Percentiles rank a stretch among this genome's conserved stretches.
Conservation (phyloP, 768 basidiomycete species). For the Suillus weaverae region DNA sequence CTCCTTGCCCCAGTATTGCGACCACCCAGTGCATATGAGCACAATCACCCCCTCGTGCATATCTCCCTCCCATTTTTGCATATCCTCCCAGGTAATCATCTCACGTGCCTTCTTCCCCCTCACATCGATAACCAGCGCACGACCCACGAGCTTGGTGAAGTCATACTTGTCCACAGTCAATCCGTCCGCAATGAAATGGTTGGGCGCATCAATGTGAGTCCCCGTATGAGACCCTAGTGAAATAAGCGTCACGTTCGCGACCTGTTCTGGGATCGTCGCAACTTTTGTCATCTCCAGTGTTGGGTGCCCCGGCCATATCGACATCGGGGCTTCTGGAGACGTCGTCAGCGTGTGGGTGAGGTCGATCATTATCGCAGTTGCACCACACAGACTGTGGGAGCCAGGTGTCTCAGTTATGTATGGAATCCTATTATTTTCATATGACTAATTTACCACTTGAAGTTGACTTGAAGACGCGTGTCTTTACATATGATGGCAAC, state of each 20-base stretch:
- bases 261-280: slow-evolving; percentile 6
- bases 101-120: slow-evolving; percentile 43
- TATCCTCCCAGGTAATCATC: slow-evolving; percentile 55
- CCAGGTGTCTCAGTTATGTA: neutral
- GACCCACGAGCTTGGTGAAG: slow-evolving; percentile 50
- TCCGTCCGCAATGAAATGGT: slow-evolving; percentile 61
- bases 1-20: slow-evolving; percentile 46
- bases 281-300: slow-evolving; percentile 14
- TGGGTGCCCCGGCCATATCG: slow-evolving; percentile 26
- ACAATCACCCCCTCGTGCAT: slow-evolving; percentile 46
- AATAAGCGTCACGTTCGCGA: slow-evolving; percentile 33
- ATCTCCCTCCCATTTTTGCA: slow-evolving; percentile 36
- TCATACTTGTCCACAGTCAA: slow-evolving; percentile 55
- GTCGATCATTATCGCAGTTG: slow-evolving; percentile 20
- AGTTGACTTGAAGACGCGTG: neutral
- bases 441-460: neutral
- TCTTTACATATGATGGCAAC: neutral
- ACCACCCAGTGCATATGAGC: slow-evolving; percentile 69
- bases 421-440: neutral
- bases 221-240: slow-evolving; percentile 69
- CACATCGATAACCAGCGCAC: slow-evolving; percentile 55
- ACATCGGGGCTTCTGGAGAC: slow-evolving; percentile 19
- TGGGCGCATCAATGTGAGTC: slow-evolving; percentile 77
- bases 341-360: slow-evolving; percentile 23
- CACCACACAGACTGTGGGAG: neutral